These are phyloP conservation scores for Neurospora sp. DNA, from an alignment of 495 filamentous ascomycete species.

Conservation along the genomic window DNA sequence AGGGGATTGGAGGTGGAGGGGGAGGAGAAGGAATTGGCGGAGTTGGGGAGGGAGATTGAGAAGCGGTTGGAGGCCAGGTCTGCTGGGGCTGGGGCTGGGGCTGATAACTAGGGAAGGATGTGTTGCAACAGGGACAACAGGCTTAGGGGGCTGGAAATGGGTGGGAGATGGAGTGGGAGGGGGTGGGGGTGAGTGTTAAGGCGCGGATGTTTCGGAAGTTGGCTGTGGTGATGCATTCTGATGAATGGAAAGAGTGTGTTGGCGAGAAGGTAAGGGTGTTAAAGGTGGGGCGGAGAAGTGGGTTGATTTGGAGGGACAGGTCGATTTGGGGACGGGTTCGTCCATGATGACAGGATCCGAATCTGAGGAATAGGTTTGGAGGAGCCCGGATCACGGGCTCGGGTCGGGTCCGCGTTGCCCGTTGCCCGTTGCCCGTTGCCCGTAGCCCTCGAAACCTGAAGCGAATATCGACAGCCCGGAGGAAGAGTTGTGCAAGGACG, in stretches of 20 bases:
- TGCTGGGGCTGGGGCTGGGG: not conserved
- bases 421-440: not conserved
- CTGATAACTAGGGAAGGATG: not conserved
- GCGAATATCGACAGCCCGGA: not conserved
- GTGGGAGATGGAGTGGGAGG: not conserved
- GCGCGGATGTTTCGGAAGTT: not conserved
- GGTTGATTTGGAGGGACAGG: too few species aligned
- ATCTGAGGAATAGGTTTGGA: not conserved
- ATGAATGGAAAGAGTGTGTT: not conserved
- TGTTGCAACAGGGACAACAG: not conserved
- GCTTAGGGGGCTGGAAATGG: not conserved
- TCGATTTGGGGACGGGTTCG: too few species aligned
- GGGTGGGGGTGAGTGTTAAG: not conserved
- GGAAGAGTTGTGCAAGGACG: not conserved
- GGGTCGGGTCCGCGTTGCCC: not conserved
- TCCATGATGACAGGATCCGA: not conserved
- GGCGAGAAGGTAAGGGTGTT: not conserved
- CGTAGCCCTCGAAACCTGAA: not conserved
- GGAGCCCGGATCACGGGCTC: not conserved
- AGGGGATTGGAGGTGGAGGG: conserved; percentile 78
- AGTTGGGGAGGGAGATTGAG: conserved; percentile 62
- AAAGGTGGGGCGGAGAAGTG: too few species aligned
- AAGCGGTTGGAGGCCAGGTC: conserved; percentile 20
- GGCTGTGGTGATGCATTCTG: not conserved
- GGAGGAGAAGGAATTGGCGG: conserved; percentile 57